Base-by-base conservation (phyloP, 2,329 filamentous ascomycete species). In the Ceratocystis lukuohia region DNA sequence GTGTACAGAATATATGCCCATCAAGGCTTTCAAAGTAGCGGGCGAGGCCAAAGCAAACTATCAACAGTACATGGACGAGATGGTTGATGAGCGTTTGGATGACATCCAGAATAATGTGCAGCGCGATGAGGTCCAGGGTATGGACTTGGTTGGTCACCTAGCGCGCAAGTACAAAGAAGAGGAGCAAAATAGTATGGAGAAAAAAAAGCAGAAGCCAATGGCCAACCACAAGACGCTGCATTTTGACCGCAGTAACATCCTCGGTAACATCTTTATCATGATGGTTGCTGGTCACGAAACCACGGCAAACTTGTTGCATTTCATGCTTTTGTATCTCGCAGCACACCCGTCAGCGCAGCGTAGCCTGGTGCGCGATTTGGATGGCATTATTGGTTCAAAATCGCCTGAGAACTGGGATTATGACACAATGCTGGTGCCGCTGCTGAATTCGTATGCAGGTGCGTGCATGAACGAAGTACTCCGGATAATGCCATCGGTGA, bases 221-320 rank as follows among this genome's bases (percentile, higher is more conserved):
- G 65, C 71, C 62, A 70, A 69, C 3, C 22, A 67, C 4, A 74
- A 73, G 68, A 69, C 72, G 5, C 76, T 74, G 12, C 73, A 74
- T 20, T 74, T 88, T n/a, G 79, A 76, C 4, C 82, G 85, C 69
- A 79, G 80, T 3, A 87, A 91, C 66, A 86, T 92, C 67, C 76
- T 88, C 33, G 87, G 88, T 63, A 91, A 91, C 72, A 84, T 87
- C 22, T 87, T 87, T 69, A 78, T 86, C 70, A 84, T 85, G 75
- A 79, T 83, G 68, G 78, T 92, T 1, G 89, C 89, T 0, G 89
- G 89, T 12, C 88, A 94, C 74, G 89, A 94, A 74, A 92, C 89
- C 1, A 88, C 88, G 1, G 88, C 88, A 61, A 90, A 89, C 74
- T 82, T 83, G 3, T 78, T 91, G 48, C 87, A 92, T 75, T 91